Evolutionary conservation across 176 grass and related monocot genomes (phyloP).

Genomic region (Elaeis guineensis): DNA sequence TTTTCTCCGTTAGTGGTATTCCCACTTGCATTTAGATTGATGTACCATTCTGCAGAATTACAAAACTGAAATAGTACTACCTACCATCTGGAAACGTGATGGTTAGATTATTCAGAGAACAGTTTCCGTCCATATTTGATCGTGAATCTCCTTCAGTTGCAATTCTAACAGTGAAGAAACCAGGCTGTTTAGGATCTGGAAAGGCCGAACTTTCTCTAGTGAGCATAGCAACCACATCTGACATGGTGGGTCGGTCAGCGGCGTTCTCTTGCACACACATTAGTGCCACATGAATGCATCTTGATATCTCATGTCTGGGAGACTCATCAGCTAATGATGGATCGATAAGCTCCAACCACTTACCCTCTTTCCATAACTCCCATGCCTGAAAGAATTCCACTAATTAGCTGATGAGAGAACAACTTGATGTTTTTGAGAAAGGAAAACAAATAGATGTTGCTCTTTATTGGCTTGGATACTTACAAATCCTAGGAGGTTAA

Average conservation of each 20-base stretch:
- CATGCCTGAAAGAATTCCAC: slow-evolving; percentile 20
- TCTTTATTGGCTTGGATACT: neutral
- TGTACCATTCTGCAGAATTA: too few relatives aligned
- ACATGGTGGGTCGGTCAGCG: slow-evolving; percentile 17
- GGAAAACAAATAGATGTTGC: too few relatives aligned
- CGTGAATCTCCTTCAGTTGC: slow-evolving; percentile 2
- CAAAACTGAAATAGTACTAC: neutral
- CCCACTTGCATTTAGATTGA: too few relatives aligned
- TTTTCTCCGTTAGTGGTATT: too few relatives aligned
- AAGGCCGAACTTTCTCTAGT: slow-evolving; percentile 14
- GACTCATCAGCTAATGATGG: neutral
- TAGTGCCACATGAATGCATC: slow-evolving; percentile 20
- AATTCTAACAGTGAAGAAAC: slow-evolving; percentile 33
- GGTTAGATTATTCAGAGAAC: slow-evolving; percentile 29
- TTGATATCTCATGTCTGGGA: slow-evolving; percentile 16
- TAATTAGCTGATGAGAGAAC: neutral
- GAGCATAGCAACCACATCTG: slow-evolving; percentile 40
- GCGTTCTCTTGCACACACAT: slow-evolving; percentile 35
- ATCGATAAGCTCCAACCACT: slow-evolving; percentile 17
- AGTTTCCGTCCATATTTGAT: slow-evolving; percentile 16
- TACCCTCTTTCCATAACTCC: slow-evolving; percentile 21
- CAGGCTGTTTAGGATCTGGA: slow-evolving; percentile 31
- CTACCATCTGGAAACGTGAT: slow-evolving; percentile 12
- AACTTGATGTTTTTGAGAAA: neutral
- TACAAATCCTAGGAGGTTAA: slow-evolving; percentile 36